These are phyloP conservation scores for Kwoniella shandongensis DNA, from an alignment of 768 basidiomycete species.

Conservation along the genomic window DNA sequence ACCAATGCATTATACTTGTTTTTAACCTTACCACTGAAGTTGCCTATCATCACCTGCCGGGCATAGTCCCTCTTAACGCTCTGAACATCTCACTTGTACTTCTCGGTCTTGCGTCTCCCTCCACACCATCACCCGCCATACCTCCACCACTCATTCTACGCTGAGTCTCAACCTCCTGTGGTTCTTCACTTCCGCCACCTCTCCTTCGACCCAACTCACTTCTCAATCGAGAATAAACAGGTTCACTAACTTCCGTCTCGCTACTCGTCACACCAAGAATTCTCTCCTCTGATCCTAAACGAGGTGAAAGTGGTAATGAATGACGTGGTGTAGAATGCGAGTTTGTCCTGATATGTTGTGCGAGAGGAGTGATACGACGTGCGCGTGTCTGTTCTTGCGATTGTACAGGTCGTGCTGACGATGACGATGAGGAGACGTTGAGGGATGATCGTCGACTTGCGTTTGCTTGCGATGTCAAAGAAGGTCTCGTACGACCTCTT, in stretches of 20 bases:
- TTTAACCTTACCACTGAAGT: too few species aligned
- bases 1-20: too few species aligned
- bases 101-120: slow-evolving; percentile 3
- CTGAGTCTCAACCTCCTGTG: not conserved
- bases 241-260: slow-evolving; percentile 32
- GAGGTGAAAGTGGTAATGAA: too few species aligned
- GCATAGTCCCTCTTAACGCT: slow-evolving; percentile 25
- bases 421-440: too few species aligned
- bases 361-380: too few species aligned
- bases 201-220: slow-evolving; percentile 24
- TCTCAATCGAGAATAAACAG: slow-evolving; percentile 34
- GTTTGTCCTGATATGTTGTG: too few species aligned
- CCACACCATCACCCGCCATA: not conserved
- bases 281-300: too few species aligned
- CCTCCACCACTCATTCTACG: not conserved
- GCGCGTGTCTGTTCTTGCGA: too few species aligned
- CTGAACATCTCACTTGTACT: slow-evolving; percentile 31
- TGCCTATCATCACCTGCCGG: slow-evolving; percentile 7
- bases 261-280: too few species aligned
- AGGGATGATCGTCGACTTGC: slow-evolving; percentile 5
- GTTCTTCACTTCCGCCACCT: slow-evolving; percentile 30
- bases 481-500: slow-evolving; percentile 22
- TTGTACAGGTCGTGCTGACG: too few species aligned
- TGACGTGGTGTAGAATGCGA: too few species aligned
- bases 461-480: not conserved